Evolutionary conservation across 1,284 basidiomycete genomes (phyloP), one percentile per base, ranked within the genome.

Genomic region (Schizophyllum commune): DNA sequence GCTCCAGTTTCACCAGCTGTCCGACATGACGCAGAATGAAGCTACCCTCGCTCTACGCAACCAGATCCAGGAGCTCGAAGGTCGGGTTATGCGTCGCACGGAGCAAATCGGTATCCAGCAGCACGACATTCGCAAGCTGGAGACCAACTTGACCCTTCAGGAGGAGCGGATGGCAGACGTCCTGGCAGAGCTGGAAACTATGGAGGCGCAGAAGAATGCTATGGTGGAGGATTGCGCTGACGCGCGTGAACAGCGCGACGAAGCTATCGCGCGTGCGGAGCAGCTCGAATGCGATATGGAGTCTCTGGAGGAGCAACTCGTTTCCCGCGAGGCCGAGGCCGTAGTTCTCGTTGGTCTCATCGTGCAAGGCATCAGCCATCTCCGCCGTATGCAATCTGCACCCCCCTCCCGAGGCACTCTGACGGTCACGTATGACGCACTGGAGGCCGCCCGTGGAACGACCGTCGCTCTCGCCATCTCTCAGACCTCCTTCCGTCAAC

Each of bases 141-240:
- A 90, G 72, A 84, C 83, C 56, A 91, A 91, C 65, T 67, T 88
- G 60, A 77, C 78, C 61, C 72, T 91, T 34, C 84, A 89, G 61
- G 89, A 92, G 68, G 89, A 91, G 34, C 79, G 88, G 9, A 71
- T 90, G 32, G 72, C 69, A 7, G 89, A 91, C 74, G 80, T 89
- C 79, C 83, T 79, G 1, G 71, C 69, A 11, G 89, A 91, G 66
- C 71, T 89, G 63, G 89, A 90, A 67, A 79, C 81, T 59, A 74
- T 84, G 61, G 76, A 74, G 33, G 79, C 82, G 1, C 81, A 89
- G 74, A 89, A 87, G 70, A 81, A 82, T 57, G 85, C 88, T 2
- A 89, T 91, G 86, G 81, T 92, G 0, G 88, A 91, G 65, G 89
- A 91, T 68, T 91, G 89, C 67, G 83, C 84, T 11, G 84, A 84